phyloP scores from a whole-genome alignment of 2,329 filamentous ascomycete genomes.

The Leptosphaerulina australis region DNA sequence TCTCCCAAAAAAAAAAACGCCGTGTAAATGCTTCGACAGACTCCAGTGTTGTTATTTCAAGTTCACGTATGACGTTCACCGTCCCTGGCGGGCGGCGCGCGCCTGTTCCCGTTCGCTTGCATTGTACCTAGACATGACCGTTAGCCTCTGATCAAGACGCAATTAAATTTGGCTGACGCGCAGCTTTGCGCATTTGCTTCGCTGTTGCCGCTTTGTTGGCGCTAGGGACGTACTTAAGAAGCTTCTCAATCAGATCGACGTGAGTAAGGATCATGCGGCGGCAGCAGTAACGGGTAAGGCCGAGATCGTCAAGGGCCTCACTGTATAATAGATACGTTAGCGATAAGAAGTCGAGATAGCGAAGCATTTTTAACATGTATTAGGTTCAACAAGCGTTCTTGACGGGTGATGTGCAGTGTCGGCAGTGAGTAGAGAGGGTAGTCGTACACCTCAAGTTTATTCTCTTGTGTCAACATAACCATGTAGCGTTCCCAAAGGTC shows the following conservation, averaged over 20 bases:
- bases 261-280: constrained; percentile 99
- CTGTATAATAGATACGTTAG: constrained; percentile 55
- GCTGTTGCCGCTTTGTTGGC: constrained; percentile 18
- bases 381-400: too few species aligned
- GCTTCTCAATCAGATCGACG: constrained; percentile 97
- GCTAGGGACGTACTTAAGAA: constrained; percentile 63
- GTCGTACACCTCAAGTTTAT: constrained; percentile 44
- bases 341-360: not conserved
- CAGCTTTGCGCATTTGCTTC: constrained; percentile 12
- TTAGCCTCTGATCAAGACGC: constrained; percentile 27
- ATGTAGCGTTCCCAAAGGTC: constrained; percentile 98
- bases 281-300: constrained; percentile 96
- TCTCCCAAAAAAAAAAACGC: constrained; percentile 25
- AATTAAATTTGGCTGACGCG: constrained; percentile 6
- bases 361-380: not conserved
- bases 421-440: not conserved
- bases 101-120: constrained; percentile 45
- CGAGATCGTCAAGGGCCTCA: constrained; percentile 94
- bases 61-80: constrained; percentile 15
- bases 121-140: constrained; percentile 38
- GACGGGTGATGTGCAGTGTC: not conserved
- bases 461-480: constrained; percentile 75
- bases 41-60: constrained; percentile 14
- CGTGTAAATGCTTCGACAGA: constrained; percentile 26
- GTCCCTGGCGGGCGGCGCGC: constrained; percentile 34